phyloP scores from a whole-genome alignment of 1,139 yeast genomes.

The Geotrichum aggregatum region DNA sequence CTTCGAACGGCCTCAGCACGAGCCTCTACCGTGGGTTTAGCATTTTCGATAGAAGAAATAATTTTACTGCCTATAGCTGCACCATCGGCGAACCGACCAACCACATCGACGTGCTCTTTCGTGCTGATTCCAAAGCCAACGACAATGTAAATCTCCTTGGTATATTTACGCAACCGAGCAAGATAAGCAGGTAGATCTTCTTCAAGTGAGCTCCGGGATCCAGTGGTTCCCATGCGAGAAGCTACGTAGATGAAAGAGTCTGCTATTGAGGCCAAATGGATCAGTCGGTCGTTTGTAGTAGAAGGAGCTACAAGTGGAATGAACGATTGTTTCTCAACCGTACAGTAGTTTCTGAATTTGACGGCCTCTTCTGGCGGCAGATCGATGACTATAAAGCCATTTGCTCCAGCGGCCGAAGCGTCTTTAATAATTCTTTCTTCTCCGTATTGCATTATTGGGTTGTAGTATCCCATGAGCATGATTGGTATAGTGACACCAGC shows the following conservation, averaged over 20 bases:
- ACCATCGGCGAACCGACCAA: slow-evolving; percentile 75
- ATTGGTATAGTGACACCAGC: slow-evolving; percentile 86
- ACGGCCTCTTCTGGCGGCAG: slow-evolving; percentile 97
- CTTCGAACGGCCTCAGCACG: slow-evolving; percentile 57
- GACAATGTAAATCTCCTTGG: slow-evolving; percentile 78
- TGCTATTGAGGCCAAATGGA: slow-evolving; percentile 74
- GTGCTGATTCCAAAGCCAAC: slow-evolving; percentile 97
- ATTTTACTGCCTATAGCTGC: slow-evolving; percentile 92
- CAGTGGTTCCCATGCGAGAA: slow-evolving; percentile 96
- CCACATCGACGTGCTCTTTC: slow-evolving; percentile 79
- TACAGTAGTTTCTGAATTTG: slow-evolving; percentile 70
- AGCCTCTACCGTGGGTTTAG: slow-evolving; percentile 53
- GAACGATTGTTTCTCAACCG: slow-evolving; percentile 67
- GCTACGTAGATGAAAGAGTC: slow-evolving; percentile 95
- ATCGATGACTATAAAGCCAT: slow-evolving; percentile 91
- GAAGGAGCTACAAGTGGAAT: slow-evolving; percentile 96
- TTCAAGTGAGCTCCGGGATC: slow-evolving; percentile 68
- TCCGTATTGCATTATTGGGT: slow-evolving; percentile 87
- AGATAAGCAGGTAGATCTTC: slow-evolving; percentile 64
- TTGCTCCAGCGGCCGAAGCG: slow-evolving; percentile 83
- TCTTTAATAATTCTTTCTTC: slow-evolving; percentile 77
- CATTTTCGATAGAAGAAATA: slow-evolving; percentile 55
- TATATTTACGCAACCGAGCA: slow-evolving; percentile 65
- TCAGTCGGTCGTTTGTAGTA: slow-evolving; percentile 83
- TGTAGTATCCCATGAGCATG: slow-evolving; percentile 94